Evolutionary conservation across 768 basidiomycete species (phyloP), one percentile per base, ranked within the genome.

Genomic region (Chlorophyllum brunneum): DNA sequence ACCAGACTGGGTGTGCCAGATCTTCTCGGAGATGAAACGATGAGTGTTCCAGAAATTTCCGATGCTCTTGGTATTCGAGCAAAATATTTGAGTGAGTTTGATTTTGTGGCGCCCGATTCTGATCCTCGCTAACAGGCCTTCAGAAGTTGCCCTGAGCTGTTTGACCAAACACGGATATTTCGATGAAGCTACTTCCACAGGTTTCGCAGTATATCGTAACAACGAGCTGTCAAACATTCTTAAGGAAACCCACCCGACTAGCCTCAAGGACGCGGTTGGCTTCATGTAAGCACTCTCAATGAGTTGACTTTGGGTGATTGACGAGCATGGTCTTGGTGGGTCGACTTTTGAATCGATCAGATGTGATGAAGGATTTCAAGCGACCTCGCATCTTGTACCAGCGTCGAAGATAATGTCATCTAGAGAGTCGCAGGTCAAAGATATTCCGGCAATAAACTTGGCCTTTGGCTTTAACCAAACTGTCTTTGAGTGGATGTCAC

Each of bases 311-410:
- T n/a, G n/a, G n/a, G n/a, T n/a, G n/a, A n/a, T n/a, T n/a, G n/a
- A n/a, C n/a, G n/a, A n/a, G n/a, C n/a, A n/a, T n/a, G n/a, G n/a
- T n/a, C n/a, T n/a, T n/a, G n/a, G 26, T 20, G 18, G 7, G 26
- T 20, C 26, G 29, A 9, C 13, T 0, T 13, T 24, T 23, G 22
- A 23, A 2, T 42, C 13, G 41, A 27, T 29, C 13, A 50, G 48
- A 41, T 40, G 37, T 40, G 48, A 50, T n/a, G 48, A 50, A 30
- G 48, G 48, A 9, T 40, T 41, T 26, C 40, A 50, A 50, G 48
- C 48, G 18, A 50, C 48, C 16, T 40, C 39, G 7, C 29, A 50
- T 22, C 40, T 50, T n/a, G 22, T 50, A 26, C 47, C 15, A 2
- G 47, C 47, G 20, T 48, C 47, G n/a, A 48, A 48, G 26, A 18